Base-by-base conservation (phyloP, 2,329 filamentous ascomycete genomes). In the Ophiostoma australiae region DNA sequence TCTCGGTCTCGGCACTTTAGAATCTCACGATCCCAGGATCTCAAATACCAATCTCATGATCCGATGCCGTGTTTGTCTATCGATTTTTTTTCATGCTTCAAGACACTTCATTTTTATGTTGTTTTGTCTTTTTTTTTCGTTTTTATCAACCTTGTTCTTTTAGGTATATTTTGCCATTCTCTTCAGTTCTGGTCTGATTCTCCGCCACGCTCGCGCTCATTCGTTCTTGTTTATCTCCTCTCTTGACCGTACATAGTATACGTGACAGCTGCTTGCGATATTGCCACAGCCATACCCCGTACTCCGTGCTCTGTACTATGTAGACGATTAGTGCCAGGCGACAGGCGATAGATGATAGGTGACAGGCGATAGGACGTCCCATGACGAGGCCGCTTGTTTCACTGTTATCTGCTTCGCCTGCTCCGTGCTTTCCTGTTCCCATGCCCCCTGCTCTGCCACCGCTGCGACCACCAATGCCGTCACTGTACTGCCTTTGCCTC, bases 321-420 rank as follows among this genome's bases (percentile, higher is more conserved):
- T 48, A 48, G 44, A 48, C 20, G 44, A 48, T 48, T 48, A 17
- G 44, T 48, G 7, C 44, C 44, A 48, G 44, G 44, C 61, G 31
- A 65, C 17, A 65, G 33, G 33, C 61, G 31, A 65, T 41, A 41
- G 39, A 41, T 41, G 39, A 41, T 41, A 41, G 39, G 48, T 52
- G 48, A 52, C 31, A 35, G 27, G 27, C 61, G 31, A 65, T n/a
- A 65, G 27, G 33, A 37, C 61, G 33, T 65, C 61, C 8, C 61
- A 65, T 65, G 61, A 35, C 31, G 31, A 65, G 33, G 61, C 61
- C 61, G 8, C 31, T 37, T 65, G 61, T 35, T 65, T 65, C 31
- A 65, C 31, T 65, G 58, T 65, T 65, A 65, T 35, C 31, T 65
- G 58, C 58, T 35, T 33, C 58, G 15, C 15, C 61, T 37, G 31